Percentiles rank a stretch among this genome's conserved stretches.
These are phyloP conservation scores for Suillus plorans DNA, from an alignment of 768 basidiomycete species.

Conservation along the genomic window DNA sequence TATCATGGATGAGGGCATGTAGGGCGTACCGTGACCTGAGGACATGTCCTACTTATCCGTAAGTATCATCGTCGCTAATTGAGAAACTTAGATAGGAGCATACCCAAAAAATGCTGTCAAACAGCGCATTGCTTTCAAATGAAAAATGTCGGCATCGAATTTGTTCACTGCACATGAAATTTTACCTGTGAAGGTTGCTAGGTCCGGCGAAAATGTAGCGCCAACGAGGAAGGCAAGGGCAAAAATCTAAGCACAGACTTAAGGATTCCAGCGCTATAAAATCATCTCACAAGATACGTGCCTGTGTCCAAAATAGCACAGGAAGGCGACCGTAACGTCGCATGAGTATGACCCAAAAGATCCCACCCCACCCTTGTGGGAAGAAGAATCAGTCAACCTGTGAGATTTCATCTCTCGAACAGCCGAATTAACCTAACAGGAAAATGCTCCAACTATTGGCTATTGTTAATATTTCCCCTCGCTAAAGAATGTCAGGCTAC, in stretches of 20 bases:
- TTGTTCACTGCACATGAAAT: background rate
- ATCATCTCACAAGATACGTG: background rate
- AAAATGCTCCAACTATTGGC: constrained; percentile 45
- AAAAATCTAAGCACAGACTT: constrained; percentile 29
- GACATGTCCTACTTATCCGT: constrained; percentile 39
- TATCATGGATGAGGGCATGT: background rate
- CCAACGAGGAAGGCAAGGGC: constrained; percentile 49
- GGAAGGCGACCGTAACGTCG: constrained; percentile 30
- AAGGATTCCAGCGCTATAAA: background rate
- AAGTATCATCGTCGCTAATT: background rate
- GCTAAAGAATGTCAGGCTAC: background rate
- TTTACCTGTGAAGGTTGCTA: constrained; percentile 48
- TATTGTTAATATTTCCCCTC: constrained; percentile 4
- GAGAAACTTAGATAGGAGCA: background rate
- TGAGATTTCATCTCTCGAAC: background rate
- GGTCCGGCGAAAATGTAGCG: constrained; percentile 48
- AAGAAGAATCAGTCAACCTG: background rate
- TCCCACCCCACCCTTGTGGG: constrained; percentile 28
- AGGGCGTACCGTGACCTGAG: constrained; percentile 44
- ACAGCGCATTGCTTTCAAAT: constrained; percentile 29
- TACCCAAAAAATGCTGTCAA: constrained; percentile 33
- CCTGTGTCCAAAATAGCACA: constrained; percentile 32
- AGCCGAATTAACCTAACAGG: constrained; percentile 33
- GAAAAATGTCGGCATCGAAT: background rate
- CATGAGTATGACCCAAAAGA: constrained; percentile 30